Evolutionary conservation across 1,284 basidiomycete genomes (phyloP).

Genomic region (Paramarasmius palmivorus): DNA sequence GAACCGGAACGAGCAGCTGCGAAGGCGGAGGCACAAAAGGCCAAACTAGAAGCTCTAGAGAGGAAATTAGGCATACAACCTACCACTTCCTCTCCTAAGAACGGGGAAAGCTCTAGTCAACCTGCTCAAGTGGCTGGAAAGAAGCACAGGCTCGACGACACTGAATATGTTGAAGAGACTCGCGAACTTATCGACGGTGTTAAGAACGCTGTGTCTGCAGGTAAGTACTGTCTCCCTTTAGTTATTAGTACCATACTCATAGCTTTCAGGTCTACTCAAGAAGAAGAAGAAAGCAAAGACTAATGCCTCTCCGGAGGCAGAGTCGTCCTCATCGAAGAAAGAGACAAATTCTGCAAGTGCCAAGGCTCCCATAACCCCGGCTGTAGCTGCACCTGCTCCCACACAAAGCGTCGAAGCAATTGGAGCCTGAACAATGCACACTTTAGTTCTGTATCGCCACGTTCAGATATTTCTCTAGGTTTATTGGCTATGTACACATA

Average conservation of each 20-base stretch:
- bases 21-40: constrained; percentile 77
- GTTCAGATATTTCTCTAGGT: no score
- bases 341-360: constrained; percentile 14
- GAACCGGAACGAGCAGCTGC: constrained; percentile 84
- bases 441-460: no score
- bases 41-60: constrained; percentile 85
- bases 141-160: constrained; percentile 92
- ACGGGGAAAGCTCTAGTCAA: constrained; percentile 35
- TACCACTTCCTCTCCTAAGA: constrained; percentile 23
- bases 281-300: constrained; percentile 85
- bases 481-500: no score
- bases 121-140: constrained; percentile 62
- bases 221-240: constrained; percentile 35
- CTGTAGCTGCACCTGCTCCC: constrained; percentile 17
- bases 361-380: constrained; percentile 12
- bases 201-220: constrained; percentile 85
- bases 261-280: constrained; percentile 64
- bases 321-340: constrained; percentile 11
- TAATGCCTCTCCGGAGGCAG: constrained; percentile 26
- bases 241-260: constrained; percentile 9
- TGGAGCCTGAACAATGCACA: constrained; percentile 35
- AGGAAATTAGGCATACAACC: constrained; percentile 74
- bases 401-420: constrained; percentile 29
- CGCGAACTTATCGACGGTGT: constrained; percentile 92
- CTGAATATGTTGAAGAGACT: constrained; percentile 90